Evolutionary conservation across 1,284 basidiomycete species (phyloP).

Genomic region (Ceratobasidium sp.): DNA sequence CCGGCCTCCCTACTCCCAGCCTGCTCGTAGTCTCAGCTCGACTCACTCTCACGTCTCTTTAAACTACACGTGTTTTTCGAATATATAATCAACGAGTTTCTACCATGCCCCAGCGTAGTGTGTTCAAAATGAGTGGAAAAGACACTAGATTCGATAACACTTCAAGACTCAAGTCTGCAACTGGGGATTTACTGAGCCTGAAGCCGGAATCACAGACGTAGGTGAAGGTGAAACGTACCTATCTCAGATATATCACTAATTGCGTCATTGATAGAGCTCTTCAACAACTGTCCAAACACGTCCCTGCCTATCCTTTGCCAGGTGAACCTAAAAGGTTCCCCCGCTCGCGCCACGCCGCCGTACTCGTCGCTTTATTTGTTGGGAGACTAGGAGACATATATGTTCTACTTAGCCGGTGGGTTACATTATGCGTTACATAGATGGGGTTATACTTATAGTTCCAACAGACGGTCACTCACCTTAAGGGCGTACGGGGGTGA

Average conservation of each 20-base stretch:
- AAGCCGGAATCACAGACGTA: constrained; percentile 42
- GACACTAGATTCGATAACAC: neutral
- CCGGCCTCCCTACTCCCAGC: constrained; percentile 14
- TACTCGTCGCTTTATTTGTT: constrained; percentile 83
- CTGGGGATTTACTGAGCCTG: constrained; percentile 31
- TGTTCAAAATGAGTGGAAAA: constrained; percentile 1
- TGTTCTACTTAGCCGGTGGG: constrained; percentile 81
- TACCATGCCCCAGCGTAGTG: constrained; percentile 26
- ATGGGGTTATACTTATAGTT: neutral
- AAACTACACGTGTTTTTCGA: neutral
- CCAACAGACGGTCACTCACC: constrained; percentile 73
- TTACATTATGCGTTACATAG: neutral
- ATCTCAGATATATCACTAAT: neutral
- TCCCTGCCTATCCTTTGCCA: constrained; percentile 33
- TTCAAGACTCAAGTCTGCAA: constrained; percentile 30
- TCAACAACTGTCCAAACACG: constrained; percentile 26
- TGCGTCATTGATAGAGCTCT: constrained; percentile 15
- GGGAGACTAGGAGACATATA: constrained; percentile 85
- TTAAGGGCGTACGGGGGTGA: constrained; percentile 84
- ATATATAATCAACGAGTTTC: neutral
- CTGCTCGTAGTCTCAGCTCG: constrained; percentile 5
- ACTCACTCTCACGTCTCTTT: constrained; percentile 19
- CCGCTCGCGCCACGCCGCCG: constrained; percentile 72
- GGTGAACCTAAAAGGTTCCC: constrained; percentile 57
- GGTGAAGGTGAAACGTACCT: neutral